Base-by-base conservation (phyloP, 2,329 filamentous ascomycete species). In the Xylariaceae sp. region DNA sequence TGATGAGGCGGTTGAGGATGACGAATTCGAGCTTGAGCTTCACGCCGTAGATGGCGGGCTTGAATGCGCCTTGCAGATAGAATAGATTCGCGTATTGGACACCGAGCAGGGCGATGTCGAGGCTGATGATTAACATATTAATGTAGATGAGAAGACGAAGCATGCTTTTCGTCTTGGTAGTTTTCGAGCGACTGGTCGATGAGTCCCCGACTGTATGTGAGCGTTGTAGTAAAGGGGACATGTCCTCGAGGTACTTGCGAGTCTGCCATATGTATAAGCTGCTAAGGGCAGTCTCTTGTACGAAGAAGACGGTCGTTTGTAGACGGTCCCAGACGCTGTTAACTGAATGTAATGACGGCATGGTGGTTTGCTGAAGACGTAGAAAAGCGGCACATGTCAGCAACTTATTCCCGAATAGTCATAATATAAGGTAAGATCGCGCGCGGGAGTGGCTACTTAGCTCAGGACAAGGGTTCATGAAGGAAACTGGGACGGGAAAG, bases 91-190 rank as follows among this genome's bases (percentile, higher is more conserved):
- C 67, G 61, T 73, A 76, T 60, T 74, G 72, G 10, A 76, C 64
- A 4, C 68, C 74, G 0, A 77, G 69, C 0, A 77, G 66, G 17
- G 70, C 69, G 56, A 72, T 68, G 59, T 77, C 74, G 39, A 77
- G 70, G 5, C 65, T 62, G 58, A 77, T 74, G 55, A 77, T 71
- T 50, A 76, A 66, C 13, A 76, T 4, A 63, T 76, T 76, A 56
- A 71, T 70, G 30, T 68, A 67, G 39, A 77, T 71, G 4, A 77
- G 72, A 42, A 75, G 72, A 11, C 60, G 55, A 13, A 73, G 65
- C 23, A 73, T 62, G 4, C 53, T 58, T 15, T 56, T 59, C 35
- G 62, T 63, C 47, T 63, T 63, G 54, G 17, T 45, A 13, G 9
- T 55, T 61, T 53, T 62, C 9, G 57, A 54, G 53, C 60, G 60